Base-by-base conservation (phyloP, 257 asterid species). In the Jacaranda copaia region DNA sequence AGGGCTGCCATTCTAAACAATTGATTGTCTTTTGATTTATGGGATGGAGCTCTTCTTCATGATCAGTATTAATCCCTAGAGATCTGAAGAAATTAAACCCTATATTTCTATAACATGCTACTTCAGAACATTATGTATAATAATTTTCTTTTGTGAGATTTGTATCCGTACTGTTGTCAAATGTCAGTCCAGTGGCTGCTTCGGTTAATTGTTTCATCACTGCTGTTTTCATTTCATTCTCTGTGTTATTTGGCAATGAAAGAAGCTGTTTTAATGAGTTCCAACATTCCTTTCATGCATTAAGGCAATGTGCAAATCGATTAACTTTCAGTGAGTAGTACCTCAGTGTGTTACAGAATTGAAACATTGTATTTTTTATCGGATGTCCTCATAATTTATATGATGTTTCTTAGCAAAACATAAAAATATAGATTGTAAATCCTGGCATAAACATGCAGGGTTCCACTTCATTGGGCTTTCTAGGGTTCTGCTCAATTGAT, bases 1-100 rank as follows among this genome's bases (percentile, higher is more conserved):
- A 87, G 90, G 87, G 76, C 88, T 67, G 81, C 87, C 5, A 60
- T 82, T 46, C 80, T 72, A 42, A 83, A 88, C 80, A 91, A 91
- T 63, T 84, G 76, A 88, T 56, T 2, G 8, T 0, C 77, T 58
- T 58, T 48, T 4, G 5, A 48, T 49, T 0, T 49, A 14, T 49
- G 56, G 11, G 56, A 49, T 25, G 25, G 19, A 20, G 42, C 59
- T 67, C 55, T 49, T 49, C 55, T 1, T 49, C 55, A 49, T 32
- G 16, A 43, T 19, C 48, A 18, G 0, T 55, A 46, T 56, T 59
- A 49, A 70, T 14, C 53, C 20, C 15, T 72, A 40, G 2, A 25
- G 32, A 35, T 49, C 46, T 61, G 49, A 78, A 52, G 40, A 78
- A 20, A 72, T 63, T 64, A 43, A 62, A 57, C 32, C 32, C 32